These are phyloP conservation scores for Ogataea neopini DNA, from an alignment of 805 yeast species.

Conservation along the genomic window DNA sequence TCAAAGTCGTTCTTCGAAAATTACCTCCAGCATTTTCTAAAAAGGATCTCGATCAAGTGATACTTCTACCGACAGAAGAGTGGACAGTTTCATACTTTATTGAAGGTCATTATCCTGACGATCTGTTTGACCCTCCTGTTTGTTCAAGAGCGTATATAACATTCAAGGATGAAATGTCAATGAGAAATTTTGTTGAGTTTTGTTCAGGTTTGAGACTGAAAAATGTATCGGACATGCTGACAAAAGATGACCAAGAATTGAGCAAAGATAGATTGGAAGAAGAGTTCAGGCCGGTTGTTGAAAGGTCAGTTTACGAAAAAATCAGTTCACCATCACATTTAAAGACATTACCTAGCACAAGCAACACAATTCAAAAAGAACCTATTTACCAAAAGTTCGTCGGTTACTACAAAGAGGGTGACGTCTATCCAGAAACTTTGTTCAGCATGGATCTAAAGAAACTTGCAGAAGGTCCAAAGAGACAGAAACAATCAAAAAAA, in stretches of 20 bases:
- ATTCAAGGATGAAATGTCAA: constrained; percentile 32
- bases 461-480: constrained; percentile 2
- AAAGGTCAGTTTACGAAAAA: constrained; percentile 35
- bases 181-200: constrained; percentile 12
- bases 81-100: constrained; percentile 40
- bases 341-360: not conserved
- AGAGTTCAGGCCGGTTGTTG: constrained; percentile 37
- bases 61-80: too few species aligned
- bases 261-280: constrained; percentile 17
- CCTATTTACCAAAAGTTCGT: constrained; percentile 17
- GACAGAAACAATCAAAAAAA: constrained; percentile 6
- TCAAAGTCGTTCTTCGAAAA: constrained; percentile 41
- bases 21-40: constrained; percentile 44
- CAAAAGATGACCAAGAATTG: not conserved
- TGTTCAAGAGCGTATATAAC: constrained; percentile 43
- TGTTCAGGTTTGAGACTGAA: not conserved
- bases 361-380: constrained; percentile 13
- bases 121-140: constrained; percentile 41
- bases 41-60: constrained; percentile 31
- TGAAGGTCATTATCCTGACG: constrained; percentile 39
- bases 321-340: constrained; percentile 26
- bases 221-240: not conserved
- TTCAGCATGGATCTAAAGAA: not conserved
- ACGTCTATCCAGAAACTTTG: not conserved
- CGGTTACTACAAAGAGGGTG: not conserved